Evolutionary conservation across 2,329 filamentous ascomycete genomes (phyloP).

Genomic region (Penicillium aurantiogriseum): DNA sequence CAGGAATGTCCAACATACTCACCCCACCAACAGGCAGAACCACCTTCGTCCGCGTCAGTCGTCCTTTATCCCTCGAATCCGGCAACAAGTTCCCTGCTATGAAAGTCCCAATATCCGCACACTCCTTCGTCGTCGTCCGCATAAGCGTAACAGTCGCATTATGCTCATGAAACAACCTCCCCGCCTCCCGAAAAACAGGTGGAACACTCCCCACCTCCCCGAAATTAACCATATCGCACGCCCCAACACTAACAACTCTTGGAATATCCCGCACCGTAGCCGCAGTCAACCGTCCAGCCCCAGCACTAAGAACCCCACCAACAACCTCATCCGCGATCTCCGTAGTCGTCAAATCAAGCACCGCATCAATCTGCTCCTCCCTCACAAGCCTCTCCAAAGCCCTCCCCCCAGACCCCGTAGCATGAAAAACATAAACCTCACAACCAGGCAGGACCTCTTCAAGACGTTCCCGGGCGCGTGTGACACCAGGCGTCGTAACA

Average conservation of each 20-base stretch:
- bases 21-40: conserved; percentile 61
- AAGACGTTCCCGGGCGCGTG: conserved; percentile 54
- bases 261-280: conserved; percentile 60
- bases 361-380: conserved; percentile 60
- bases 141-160: conserved; percentile 67
- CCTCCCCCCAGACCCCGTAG: conserved; percentile 65
- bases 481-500: conserved; percentile 66
- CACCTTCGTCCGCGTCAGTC: conserved; percentile 34
- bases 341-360: conserved; percentile 70
- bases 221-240: conserved; percentile 64
- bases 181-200: not conserved
- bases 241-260: conserved; percentile 54
- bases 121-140: conserved; percentile 61
- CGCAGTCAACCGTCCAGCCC: conserved; percentile 56
- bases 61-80: conserved; percentile 36
- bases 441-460: conserved; percentile 44
- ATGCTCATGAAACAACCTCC: conserved; percentile 57
- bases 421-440: conserved; percentile 67
- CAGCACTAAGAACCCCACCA: conserved; percentile 63
- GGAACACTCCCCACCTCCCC: conserved; percentile 58
- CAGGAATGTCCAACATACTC: conserved; percentile 59
- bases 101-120: conserved; percentile 53
- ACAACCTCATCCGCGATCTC: conserved; percentile 65
- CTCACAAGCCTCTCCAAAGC: conserved; percentile 66
- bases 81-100: conserved; percentile 55